A percentile compares a stretch with the other conserved stretches of the same genome.
Evolutionary conservation across 805 yeast species (phyloP).

Genomic region (Metschnikowia lochheadii): DNA sequence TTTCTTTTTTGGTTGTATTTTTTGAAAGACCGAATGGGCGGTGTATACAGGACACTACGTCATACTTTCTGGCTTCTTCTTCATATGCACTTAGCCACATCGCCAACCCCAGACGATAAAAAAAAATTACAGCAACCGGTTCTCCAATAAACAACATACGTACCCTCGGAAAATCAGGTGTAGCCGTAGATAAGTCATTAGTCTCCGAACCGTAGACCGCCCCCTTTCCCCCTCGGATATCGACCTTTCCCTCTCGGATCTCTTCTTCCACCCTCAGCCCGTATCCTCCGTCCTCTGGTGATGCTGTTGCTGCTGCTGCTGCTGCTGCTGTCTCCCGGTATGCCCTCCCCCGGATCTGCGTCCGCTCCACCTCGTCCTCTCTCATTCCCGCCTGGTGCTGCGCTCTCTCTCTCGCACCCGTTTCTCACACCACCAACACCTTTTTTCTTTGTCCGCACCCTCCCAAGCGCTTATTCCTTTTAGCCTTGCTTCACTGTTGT

Average conservation of each 20-base stretch:
- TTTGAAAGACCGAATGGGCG: background rate
- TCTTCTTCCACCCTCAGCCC: no score
- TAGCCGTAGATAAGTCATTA: no score
- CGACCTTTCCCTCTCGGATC: no score
- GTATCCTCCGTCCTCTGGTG: no score
- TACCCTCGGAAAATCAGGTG: no score
- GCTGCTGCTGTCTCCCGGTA: background rate
- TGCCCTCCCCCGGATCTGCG: background rate
- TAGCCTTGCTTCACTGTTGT: background rate
- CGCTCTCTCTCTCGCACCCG: constrained; percentile 1
- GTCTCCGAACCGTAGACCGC: no score
- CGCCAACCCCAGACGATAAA: background rate
- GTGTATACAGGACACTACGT: constrained; percentile 1
- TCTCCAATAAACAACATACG: no score
- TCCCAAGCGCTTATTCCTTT: background rate
- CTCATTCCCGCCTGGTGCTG: background rate
- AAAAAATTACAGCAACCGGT: background rate
- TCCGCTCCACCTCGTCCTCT: background rate
- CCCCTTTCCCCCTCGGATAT: no score
- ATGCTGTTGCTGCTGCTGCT: no score
- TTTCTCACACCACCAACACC: background rate
- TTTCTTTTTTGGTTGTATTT: no score
- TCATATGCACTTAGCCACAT: constrained; percentile 1
- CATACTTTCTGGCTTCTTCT: background rate
- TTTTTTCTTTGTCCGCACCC: constrained; percentile 1